phyloP scores from a whole-genome alignment of 2,329 filamentous ascomycete species.

The Cordyceps farinosa region DNA sequence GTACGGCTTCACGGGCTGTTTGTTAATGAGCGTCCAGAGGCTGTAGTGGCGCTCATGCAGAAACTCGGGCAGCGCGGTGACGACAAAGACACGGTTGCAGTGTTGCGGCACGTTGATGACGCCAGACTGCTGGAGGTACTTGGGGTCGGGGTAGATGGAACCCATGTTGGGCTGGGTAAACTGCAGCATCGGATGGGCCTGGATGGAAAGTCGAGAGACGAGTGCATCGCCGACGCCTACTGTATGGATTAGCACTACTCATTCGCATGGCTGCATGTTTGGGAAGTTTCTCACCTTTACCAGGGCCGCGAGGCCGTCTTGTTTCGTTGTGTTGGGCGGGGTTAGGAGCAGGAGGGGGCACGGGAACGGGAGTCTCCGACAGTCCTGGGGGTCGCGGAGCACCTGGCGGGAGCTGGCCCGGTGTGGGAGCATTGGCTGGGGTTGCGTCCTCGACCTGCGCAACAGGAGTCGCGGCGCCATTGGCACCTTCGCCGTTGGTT shows the following conservation, averaged over 20 bases:
- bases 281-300: constrained; percentile 37
- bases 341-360: constrained; percentile 23
- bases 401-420: constrained; percentile 16
- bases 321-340: constrained; percentile 34
- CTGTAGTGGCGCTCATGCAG: constrained; percentile 69
- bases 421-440: constrained; percentile 6
- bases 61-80: constrained; percentile 60
- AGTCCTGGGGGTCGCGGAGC: background rate
- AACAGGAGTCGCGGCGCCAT: constrained; percentile 6
- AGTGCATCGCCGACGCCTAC: constrained; percentile 58
- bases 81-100: constrained; percentile 69
- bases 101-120: constrained; percentile 66
- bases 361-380: constrained; percentile 20
- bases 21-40: constrained; percentile 70
- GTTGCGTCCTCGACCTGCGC: constrained; percentile 8
- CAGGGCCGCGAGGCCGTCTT: constrained; percentile 36
- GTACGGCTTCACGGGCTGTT: constrained; percentile 52
- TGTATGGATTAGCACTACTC: constrained; percentile 23
- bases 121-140: constrained; percentile 66
- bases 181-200: constrained; percentile 64
- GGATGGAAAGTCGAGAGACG: constrained; percentile 62
- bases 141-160: constrained; percentile 61
- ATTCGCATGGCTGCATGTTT: background rate
- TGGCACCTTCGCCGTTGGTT: constrained; percentile 21
- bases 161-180: constrained; percentile 59